Conservation (phyloP, 331 rosid species). For the Quercus lobata region DNA sequence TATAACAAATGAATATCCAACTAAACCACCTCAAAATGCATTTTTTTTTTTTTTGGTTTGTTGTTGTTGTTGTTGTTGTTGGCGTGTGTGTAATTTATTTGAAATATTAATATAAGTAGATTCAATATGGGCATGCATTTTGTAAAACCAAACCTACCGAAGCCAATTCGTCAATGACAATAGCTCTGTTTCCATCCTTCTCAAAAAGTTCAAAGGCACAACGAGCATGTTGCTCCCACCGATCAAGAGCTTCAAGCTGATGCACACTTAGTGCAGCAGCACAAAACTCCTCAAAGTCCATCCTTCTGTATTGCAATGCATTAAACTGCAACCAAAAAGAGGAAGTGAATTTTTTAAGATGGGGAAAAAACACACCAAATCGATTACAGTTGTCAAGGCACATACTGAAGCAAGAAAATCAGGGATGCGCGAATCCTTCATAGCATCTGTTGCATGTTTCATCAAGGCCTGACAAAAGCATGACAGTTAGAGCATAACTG, state of each 20-base stretch:
- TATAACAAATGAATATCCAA: not conserved
- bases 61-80: not conserved
- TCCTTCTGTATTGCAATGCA: slow-evolving; percentile 82
- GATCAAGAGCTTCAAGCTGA: slow-evolving; percentile 83
- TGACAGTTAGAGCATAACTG: slow-evolving; percentile 24
- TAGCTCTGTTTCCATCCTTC: slow-evolving; percentile 85
- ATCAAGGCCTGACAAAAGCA: slow-evolving; percentile 58
- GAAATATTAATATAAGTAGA: not conserved
- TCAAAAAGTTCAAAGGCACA: slow-evolving; percentile 89
- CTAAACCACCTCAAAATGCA: not conserved
- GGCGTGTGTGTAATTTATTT: too few relatives aligned
- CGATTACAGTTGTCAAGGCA: slow-evolving; percentile 6
- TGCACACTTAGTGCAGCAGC: slow-evolving; percentile 85
- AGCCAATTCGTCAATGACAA: slow-evolving; percentile 89
- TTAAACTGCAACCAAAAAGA: slow-evolving; percentile 58
- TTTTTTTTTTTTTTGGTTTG: not conserved
- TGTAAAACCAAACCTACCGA: slow-evolving; percentile 52
- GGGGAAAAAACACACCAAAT: not conserved
- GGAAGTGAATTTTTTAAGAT: slow-evolving; percentile 1
- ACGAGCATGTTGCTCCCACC: slow-evolving; percentile 98
- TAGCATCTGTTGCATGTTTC: slow-evolving; percentile 83
- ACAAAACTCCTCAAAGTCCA: slow-evolving; percentile 94
- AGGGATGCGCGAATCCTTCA: slow-evolving; percentile 80
- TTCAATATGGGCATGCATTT: slow-evolving; percentile 1
- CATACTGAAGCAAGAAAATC: slow-evolving; percentile 78